Conservation (phyloP, 78 protist genomes). For the Cavenderia fasciculata region DNA sequence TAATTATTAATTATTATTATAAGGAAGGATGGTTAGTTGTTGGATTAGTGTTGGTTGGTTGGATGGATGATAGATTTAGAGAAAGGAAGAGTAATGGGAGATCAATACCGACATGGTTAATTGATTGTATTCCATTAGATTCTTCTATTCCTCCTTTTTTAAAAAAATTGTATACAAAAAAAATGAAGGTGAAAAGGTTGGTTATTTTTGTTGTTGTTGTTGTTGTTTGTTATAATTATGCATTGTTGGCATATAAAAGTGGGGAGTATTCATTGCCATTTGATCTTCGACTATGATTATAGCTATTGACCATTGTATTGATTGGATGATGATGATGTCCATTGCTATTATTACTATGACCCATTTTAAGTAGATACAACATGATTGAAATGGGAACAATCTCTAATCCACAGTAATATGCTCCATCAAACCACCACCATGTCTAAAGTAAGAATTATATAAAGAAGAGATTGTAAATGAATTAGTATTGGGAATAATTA, state of each 20-base stretch:
- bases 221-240: too few relatives aligned
- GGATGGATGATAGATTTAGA: too few relatives aligned
- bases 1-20: too few relatives aligned
- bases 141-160: too few relatives aligned
- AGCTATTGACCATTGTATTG: not conserved
- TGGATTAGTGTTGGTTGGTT: too few relatives aligned
- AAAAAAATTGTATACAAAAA: too few relatives aligned
- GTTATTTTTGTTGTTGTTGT: too few relatives aligned
- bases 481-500: not conserved
- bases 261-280: conserved; percentile 8
- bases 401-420: conserved; percentile 19
- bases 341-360: conserved; percentile 22
- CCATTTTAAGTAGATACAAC: conserved; percentile 31
- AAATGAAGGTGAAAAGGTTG: too few relatives aligned
- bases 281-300: conserved; percentile 4
- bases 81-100: too few relatives aligned
- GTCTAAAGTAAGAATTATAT: not conserved
- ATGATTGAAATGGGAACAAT: conserved; percentile 46
- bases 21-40: too few relatives aligned
- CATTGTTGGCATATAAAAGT: not conserved
- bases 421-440: conserved; percentile 79
- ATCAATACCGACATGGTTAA: too few relatives aligned
- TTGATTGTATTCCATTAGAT: too few relatives aligned
- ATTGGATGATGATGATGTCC: not conserved
- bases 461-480: not conserved